Evolutionary conservation across 2,329 filamentous ascomycete species (phyloP), one percentile per base, ranked within the genome.

Genomic region (Colletotrichum sidae): DNA sequence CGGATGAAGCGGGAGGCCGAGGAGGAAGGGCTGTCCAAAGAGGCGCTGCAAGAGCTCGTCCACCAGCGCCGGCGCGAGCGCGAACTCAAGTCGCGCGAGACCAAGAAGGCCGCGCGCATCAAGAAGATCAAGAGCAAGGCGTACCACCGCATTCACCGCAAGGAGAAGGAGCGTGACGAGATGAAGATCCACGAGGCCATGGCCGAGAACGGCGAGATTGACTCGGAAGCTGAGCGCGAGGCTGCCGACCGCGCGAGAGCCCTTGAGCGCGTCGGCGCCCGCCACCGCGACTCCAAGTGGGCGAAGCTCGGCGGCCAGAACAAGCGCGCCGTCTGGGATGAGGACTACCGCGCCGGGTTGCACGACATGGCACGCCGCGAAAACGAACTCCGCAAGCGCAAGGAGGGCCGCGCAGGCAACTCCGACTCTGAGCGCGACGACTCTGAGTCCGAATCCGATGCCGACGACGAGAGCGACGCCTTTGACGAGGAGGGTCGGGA

Each of bases 51-150:
- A 75, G 90, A 90, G 52, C 85, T 92, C 33, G 85, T 90, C 60
- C 88, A 90, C 52, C 89, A 94, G 73, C 86, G 95, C 61, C 90
- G 96, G 11, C 90, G 89, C 76, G 89, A 92, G 68, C 86, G 96
- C 70, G 95, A 98, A 72, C 80, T 97, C 8, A 86, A 95, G 69
- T 97, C 96, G 72, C 87, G 94, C 10, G 95, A 98, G 78, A 91
- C 96, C 73, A 90, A 94, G 47, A 91, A 94, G 61, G 88, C 94
- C 8, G 96, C 94, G 79, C 90, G 96, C 33, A 93, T 99, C 79
- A 97, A 97, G 81, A 98, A 98, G 83, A 99, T 99, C 81, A 99
- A 99, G 84, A 96, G 92, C 76, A 99, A 97, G 78, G 88, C 94
- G 0, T 99, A 97, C 76, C 92, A 95, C 60, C 90, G 94, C 49